phyloP scores from a whole-genome alignment of 495 filamentous ascomycete species.

The Penicillium diatomitis region DNA sequence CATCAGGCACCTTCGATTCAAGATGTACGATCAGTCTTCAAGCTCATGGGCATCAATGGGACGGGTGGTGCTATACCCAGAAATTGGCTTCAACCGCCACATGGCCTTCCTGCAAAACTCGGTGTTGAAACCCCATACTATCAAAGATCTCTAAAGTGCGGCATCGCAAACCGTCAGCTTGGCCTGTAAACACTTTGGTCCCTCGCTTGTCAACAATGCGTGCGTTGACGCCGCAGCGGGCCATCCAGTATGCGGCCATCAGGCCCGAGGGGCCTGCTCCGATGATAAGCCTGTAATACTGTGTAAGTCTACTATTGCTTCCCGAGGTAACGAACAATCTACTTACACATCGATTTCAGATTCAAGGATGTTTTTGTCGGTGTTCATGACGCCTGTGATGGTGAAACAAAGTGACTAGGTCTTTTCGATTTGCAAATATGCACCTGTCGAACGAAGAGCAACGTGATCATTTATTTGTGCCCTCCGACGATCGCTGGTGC shows the following conservation, averaged over 20 bases:
- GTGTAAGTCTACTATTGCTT: no score
- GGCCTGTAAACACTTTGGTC: constrained; percentile 45
- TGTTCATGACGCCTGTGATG: no score
- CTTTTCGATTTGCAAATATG: no score
- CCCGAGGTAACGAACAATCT: no score
- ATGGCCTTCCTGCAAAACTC: constrained; percentile 50
- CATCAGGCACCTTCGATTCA: constrained; percentile 20
- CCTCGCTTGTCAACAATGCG: constrained; percentile 54
- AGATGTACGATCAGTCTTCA: no score
- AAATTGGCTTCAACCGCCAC: constrained; percentile 36
- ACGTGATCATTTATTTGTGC: no score
- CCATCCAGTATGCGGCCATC: constrained; percentile 56
- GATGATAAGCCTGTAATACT: constrained; percentile 37
- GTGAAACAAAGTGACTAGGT: no score
- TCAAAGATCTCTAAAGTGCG: constrained; percentile 60
- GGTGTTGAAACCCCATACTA: constrained; percentile 53
- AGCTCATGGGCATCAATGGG: no score
- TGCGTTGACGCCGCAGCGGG: constrained; percentile 47
- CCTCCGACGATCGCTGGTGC: no score
- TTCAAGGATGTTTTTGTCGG: no score
- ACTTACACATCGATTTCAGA: no score
- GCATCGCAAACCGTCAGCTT: constrained; percentile 51
- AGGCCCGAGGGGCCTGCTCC: constrained; percentile 62
- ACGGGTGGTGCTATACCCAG: constrained; percentile 20
- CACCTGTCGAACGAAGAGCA: no score